Base-by-base conservation (phyloP, 805 yeast species). In the Suhomyces xylopsoci region DNA sequence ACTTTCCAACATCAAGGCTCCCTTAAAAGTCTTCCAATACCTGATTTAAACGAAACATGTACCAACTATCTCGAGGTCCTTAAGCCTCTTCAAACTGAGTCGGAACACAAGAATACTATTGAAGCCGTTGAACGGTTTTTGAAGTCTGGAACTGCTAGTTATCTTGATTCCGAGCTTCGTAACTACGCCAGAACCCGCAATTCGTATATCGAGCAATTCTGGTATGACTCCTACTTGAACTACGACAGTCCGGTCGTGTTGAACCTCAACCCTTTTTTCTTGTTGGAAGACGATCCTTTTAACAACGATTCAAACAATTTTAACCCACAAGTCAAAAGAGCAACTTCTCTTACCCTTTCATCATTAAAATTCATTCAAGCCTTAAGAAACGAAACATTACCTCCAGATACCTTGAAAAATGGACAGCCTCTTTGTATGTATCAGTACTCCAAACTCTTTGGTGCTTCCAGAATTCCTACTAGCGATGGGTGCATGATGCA, bases 221-320 rank as follows among this genome's bases (percentile, higher is more conserved):
- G 97, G 97, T 91, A 82, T 68, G 97, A 91, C 65, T 83, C 96
- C 1, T 91, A 91, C 67, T 76, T 91, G 58, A 85, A 85, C 67
- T 89, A 88, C 67, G 97, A 91, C 67, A 85, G 89, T 9, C 91
- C 94, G 0, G 96, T 91, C 40, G 97, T 91, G n/a, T 77, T 91
- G 56, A 91, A 91, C 68, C 80, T 91, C 60, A 91, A 91, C 63
- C 97, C 97, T 0, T 91, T 89, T 64, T 90, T 91, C 67, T 81
- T 90, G 60, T 78, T 91, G 55, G 96, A 91, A 66, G 97, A 91
- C 64, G 97, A 91, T 62, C 96, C 97, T 1, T 89, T 94, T 62
- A 81, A 85, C 34, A 76, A 81, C 51, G 82, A 79, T 53, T 64
- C 77, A 10, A 61, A 71, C 30, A 48, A 44, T 34, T 48, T 44